A percentile compares a stretch with the other conserved stretches of the same genome.
Evolutionary conservation across 768 basidiomycete species (phyloP).

Genomic region (Pisolithus microcarpus): DNA sequence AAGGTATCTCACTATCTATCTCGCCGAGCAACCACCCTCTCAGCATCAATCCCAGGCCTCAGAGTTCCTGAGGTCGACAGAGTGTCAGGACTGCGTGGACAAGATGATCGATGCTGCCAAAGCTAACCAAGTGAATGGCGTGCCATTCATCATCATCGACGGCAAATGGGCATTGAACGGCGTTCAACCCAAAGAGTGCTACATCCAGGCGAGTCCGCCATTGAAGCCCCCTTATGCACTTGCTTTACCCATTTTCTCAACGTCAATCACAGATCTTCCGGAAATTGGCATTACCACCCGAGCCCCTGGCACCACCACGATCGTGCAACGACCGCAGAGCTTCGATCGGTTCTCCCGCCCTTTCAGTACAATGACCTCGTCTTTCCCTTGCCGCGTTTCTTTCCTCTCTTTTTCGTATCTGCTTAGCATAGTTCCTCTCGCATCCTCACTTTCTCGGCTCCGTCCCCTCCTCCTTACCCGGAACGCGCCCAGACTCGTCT

Average conservation of each 20-base stretch:
- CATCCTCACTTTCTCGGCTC: background rate
- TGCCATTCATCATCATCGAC: conserved; percentile 46
- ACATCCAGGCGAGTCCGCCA: conserved; percentile 27
- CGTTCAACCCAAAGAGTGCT: conserved; percentile 37
- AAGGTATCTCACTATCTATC: conserved; percentile 23
- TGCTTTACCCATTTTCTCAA: background rate
- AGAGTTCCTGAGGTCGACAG: conserved; percentile 36
- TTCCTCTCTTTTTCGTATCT: background rate
- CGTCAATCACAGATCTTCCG: conserved; percentile 21
- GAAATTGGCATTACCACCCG: conserved; percentile 19
- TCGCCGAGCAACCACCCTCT: background rate
- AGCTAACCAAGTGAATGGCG: conserved; percentile 41
- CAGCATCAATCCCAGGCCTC: conserved; percentile 23
- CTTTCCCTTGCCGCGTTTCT: background rate
- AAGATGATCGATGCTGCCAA: conserved; percentile 35
- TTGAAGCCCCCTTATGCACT: background rate
- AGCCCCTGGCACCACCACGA: conserved; percentile 6
- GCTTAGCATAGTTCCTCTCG: background rate
- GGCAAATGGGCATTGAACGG: conserved; percentile 40
- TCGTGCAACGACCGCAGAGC: conserved; percentile 18
- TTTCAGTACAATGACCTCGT: conserved; percentile 16
- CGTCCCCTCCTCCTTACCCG: no score
- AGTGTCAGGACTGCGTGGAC: conserved; percentile 33
- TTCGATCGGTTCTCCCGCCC: conserved; percentile 9
- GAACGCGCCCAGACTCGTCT: no score